Evolutionary conservation across 352 stramenopile species (phyloP).

Genomic region (Globisporangium lucens): DNA sequence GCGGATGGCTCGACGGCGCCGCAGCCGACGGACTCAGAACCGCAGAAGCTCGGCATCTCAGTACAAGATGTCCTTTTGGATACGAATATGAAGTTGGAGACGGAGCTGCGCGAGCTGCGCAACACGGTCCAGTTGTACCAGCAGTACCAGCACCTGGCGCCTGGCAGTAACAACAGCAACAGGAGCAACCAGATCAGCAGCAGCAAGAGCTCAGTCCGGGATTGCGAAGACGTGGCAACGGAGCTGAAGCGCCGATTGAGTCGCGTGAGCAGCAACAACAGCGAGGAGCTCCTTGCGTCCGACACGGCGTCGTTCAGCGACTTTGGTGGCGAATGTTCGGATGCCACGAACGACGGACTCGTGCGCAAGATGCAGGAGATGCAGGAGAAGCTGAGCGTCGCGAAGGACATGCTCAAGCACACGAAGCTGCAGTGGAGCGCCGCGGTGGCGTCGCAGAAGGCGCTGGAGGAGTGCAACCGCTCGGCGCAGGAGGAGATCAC

Average conservation of each 20-base stretch:
- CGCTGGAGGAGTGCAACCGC: slow-evolving; percentile 53
- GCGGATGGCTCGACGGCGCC: slow-evolving; percentile 22
- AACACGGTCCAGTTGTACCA: slow-evolving; percentile 14
- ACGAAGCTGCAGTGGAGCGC: slow-evolving; percentile 65
- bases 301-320: slow-evolving; percentile 22
- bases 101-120: slow-evolving; percentile 37
- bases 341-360: slow-evolving; percentile 29
- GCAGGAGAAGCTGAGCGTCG: slow-evolving; percentile 44
- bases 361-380: slow-evolving; percentile 36
- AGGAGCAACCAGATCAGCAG: slow-evolving; percentile 10
- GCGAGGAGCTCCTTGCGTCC: slow-evolving; percentile 17
- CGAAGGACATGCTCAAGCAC: slow-evolving; percentile 54
- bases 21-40: slow-evolving; percentile 18
- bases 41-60: slow-evolving; percentile 29
- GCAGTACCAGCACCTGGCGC: slow-evolving; percentile 1
- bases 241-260: slow-evolving; percentile 27
- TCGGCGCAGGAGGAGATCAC: slow-evolving; percentile 48
- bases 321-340: slow-evolving; percentile 18
- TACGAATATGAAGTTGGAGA: slow-evolving; percentile 51
- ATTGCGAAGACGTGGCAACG: slow-evolving; percentile 24
- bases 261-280: slow-evolving; percentile 34
- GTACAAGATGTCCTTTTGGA: slow-evolving; percentile 54
- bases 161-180: slow-evolving; percentile 14
- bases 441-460: slow-evolving; percentile 60
- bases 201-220: slow-evolving; percentile 13